Conservation (phyloP, 345 rosid species). For the Boechera stricta region DNA sequence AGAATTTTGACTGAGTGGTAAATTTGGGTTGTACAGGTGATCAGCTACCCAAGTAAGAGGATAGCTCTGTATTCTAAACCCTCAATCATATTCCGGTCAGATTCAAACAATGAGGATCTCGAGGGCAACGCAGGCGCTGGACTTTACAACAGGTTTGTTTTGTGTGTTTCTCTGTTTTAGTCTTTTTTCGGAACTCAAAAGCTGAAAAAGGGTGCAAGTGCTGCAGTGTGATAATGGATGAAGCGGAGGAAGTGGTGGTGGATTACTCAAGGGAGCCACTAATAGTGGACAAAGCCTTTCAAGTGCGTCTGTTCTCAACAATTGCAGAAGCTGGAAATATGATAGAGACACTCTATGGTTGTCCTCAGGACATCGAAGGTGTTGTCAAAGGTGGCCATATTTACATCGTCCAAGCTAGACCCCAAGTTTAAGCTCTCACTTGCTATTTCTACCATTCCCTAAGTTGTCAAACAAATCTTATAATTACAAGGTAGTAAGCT, state of each 20-base stretch:
- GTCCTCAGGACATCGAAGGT: slow-evolving; percentile 96
- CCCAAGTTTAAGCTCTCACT: slow-evolving; percentile 66
- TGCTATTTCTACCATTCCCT: not conserved
- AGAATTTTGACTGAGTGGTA: not conserved
- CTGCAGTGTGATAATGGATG: slow-evolving; percentile 93
- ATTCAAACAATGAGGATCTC: slow-evolving; percentile 95
- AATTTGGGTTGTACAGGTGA: slow-evolving; percentile 52
- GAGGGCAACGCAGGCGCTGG: slow-evolving; percentile 99
- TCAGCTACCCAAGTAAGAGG: slow-evolving; percentile 94
- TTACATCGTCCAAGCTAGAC: slow-evolving; percentile 90
- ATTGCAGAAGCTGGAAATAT: slow-evolving; percentile 77
- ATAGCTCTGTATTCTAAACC: slow-evolving; percentile 83
- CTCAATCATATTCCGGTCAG: slow-evolving; percentile 91
- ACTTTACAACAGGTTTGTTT: slow-evolving; percentile 82
- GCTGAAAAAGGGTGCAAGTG: slow-evolving; percentile 18
- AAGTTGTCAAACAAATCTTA: not conserved
- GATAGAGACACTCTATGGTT: slow-evolving; percentile 81
- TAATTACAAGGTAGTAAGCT: not conserved
- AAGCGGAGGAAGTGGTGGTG: slow-evolving; percentile 71
- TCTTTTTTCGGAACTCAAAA: not conserved
- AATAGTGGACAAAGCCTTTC: slow-evolving; percentile 64
- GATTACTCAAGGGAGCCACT: slow-evolving; percentile 79
- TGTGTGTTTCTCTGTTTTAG: not conserved
- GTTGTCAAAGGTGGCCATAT: slow-evolving; percentile 75
- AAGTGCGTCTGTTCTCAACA: slow-evolving; percentile 60